phyloP scores from a whole-genome alignment of 208 protist species.

The Acanthamoeba divionensis region DNA sequence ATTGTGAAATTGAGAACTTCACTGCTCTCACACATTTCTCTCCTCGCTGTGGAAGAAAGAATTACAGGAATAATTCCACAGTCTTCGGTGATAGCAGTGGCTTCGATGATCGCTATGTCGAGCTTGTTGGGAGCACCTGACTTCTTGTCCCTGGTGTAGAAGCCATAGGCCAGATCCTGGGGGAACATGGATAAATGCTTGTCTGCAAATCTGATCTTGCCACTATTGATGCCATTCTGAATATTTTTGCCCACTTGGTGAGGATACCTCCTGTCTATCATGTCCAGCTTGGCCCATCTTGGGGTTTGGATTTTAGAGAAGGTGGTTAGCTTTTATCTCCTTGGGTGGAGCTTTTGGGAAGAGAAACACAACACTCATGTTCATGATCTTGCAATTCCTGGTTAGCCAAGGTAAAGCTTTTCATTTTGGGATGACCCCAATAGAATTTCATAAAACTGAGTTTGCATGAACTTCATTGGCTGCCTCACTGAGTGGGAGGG shows the following conservation, averaged over 20 bases:
- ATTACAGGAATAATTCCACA: slow-evolving; percentile 61
- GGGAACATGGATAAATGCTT: slow-evolving; percentile 60
- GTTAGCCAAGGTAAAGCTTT: no score
- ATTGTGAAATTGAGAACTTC: not conserved
- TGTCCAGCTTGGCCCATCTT: slow-evolving; percentile 60
- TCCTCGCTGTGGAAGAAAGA: no score
- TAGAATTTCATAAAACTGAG: no score
- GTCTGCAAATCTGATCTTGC: slow-evolving; percentile 58
- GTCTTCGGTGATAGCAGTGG: slow-evolving; percentile 67
- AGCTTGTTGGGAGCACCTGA: slow-evolving; percentile 38
- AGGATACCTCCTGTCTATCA: slow-evolving; percentile 62
- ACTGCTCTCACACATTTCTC: no score
- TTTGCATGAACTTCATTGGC: no score
- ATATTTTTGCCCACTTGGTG: slow-evolving; percentile 64
- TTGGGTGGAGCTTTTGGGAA: no score
- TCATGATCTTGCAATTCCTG: no score
- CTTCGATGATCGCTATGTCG: slow-evolving; percentile 71
- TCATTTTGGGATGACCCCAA: no score
- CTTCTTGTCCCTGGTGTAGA: slow-evolving; percentile 53
- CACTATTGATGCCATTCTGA: slow-evolving; percentile 56
- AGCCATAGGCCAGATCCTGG: slow-evolving; percentile 50
- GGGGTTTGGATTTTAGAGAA: no score
- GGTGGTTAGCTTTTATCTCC: no score
- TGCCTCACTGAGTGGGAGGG: no score
- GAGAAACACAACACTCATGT: no score